phyloP scores from a whole-genome alignment of 2,329 filamentous ascomycete species.

The Penicillium palitans region DNA sequence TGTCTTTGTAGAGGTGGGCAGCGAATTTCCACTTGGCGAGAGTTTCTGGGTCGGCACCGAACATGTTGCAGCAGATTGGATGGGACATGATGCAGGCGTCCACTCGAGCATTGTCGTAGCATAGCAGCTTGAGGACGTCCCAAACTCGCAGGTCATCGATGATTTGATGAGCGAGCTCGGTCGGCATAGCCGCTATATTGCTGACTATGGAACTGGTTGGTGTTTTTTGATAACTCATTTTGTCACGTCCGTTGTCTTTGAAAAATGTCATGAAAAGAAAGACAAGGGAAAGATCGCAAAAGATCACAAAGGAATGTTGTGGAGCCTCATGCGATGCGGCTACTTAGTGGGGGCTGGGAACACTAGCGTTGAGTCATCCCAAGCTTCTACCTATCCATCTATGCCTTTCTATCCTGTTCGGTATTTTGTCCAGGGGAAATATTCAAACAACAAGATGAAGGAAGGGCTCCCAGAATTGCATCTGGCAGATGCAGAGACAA shows the following conservation, averaged over 20 bases:
- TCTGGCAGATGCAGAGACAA: conserved; percentile 15
- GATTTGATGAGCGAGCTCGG: conserved; percentile 23
- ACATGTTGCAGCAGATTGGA: conserved; percentile 4
- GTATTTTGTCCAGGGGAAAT: no score
- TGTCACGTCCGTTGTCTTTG: no score
- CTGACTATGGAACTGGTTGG: not conserved
- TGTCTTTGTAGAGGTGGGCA: not conserved
- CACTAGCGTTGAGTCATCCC: not conserved
- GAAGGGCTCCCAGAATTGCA: not conserved
- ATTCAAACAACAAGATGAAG: not conserved
- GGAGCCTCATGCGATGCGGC: not conserved
- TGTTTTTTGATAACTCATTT: not conserved
- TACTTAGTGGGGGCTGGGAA: not conserved
- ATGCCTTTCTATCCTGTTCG: not conserved
- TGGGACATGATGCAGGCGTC: conserved; percentile 13
- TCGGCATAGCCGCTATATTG: conserved; percentile 14
- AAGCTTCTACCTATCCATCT: not conserved
- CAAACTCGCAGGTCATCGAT: conserved; percentile 24
- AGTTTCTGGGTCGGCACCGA: conserved; percentile 1
- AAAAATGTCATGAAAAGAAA: not conserved
- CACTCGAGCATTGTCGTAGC: conserved; percentile 10
- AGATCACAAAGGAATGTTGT: not conserved
- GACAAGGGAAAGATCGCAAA: not conserved
- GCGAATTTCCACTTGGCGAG: not conserved
- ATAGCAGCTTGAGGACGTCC: conserved; percentile 19